These are phyloP conservation scores for Trypanosomatidae sp. DNA, from an alignment of 208 protist genomes.

Conservation along the genomic window DNA sequence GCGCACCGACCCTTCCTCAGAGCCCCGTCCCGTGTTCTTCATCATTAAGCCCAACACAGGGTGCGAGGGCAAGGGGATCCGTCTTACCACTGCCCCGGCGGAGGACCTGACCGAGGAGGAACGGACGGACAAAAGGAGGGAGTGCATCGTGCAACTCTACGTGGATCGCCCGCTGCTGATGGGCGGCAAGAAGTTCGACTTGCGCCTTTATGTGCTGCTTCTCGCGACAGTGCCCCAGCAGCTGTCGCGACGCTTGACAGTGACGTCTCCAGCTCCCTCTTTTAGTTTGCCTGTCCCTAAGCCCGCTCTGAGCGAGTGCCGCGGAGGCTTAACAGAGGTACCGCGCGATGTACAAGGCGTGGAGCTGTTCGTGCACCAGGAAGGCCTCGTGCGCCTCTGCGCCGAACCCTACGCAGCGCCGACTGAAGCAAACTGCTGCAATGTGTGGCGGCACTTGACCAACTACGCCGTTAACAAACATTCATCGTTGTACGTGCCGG, in stretches of 20 bases:
- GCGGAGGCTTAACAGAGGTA: neutral
- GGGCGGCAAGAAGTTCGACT: slow-evolving; percentile 93
- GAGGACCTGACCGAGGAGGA: slow-evolving; percentile 38
- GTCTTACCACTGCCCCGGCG: slow-evolving; percentile 53
- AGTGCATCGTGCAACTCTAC: slow-evolving; percentile 88
- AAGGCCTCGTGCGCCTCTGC: slow-evolving; percentile 93
- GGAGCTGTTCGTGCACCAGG: slow-evolving; percentile 76
- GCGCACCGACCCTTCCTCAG: neutral
- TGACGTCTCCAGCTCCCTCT: neutral
- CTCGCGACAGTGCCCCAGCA: slow-evolving; percentile 28
- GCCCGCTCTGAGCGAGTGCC: neutral
- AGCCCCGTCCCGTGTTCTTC: slow-evolving; percentile 32
- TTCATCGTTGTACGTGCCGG: slow-evolving; percentile 20
- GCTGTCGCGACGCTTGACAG: neutral
- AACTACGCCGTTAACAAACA: slow-evolving; percentile 91
- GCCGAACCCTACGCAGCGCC: slow-evolving; percentile 78
- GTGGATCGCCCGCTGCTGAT: slow-evolving; percentile 89
- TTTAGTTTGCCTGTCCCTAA: neutral
- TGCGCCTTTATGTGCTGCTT: slow-evolving; percentile 94
- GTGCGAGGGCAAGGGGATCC: slow-evolving; percentile 83
- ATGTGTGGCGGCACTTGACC: slow-evolving; percentile 69
- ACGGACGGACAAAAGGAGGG: slow-evolving; percentile 28
- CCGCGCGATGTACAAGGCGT: slow-evolving; percentile 52
- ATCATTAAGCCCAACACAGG: slow-evolving; percentile 90
- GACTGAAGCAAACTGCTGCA: slow-evolving; percentile 45